phyloP scores from a whole-genome alignment of 2,329 filamentous ascomycete genomes.

The Penicillium sp. region DNA sequence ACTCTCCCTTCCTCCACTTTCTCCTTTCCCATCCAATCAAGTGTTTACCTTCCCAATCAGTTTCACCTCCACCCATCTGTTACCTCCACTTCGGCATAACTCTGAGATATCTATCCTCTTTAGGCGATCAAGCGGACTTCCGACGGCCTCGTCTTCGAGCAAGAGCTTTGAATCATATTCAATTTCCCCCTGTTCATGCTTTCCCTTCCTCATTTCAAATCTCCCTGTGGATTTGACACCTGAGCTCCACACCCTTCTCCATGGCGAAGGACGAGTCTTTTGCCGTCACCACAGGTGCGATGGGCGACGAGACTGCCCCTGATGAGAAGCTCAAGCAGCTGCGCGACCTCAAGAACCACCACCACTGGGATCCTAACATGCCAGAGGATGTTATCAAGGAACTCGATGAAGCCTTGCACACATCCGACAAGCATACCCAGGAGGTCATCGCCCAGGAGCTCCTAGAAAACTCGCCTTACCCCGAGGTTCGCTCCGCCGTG shows the following conservation, averaged over 20 bases:
- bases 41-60: background rate
- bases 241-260: background rate
- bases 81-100: conserved; percentile 10
- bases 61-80: background rate
- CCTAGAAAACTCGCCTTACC: conserved; percentile 66
- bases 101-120: conserved; percentile 10
- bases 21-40: background rate
- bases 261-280: conserved; percentile 26
- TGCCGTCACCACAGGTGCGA: conserved; percentile 19
- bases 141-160: conserved; percentile 6
- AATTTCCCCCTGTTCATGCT: background rate
- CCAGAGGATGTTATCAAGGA: conserved; percentile 62
- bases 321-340: conserved; percentile 39
- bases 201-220: background rate
- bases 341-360: conserved; percentile 58
- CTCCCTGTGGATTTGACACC: background rate
- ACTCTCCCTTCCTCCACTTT: background rate
- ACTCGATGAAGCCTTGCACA: conserved; percentile 57
- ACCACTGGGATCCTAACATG: conserved; percentile 64
- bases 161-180: background rate
- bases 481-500: conserved; percentile 65
- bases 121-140: conserved; percentile 15
- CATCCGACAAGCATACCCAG: conserved; percentile 56
- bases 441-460: conserved; percentile 58
- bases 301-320: conserved; percentile 22